Conservation (phyloP, 805 yeast species). For the Saccharomycopsis amapae region DNA sequence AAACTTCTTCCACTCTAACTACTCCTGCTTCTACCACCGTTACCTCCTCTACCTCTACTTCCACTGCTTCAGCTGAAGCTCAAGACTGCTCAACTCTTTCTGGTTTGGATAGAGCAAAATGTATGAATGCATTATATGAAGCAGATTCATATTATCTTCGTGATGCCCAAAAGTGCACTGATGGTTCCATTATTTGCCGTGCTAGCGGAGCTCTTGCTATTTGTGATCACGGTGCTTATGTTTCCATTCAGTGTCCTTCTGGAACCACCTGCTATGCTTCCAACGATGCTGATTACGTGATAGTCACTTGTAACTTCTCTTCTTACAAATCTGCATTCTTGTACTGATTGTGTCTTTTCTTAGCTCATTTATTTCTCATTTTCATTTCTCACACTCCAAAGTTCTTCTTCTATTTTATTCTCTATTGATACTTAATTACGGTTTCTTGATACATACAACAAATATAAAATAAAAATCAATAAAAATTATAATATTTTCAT, state of each 20-base stretch:
- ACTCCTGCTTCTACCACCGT: conserved; percentile 5
- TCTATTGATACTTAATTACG: too few relatives aligned
- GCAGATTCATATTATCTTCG: conserved; percentile 24
- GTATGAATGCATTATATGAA: conserved; percentile 42
- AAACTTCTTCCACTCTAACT: not conserved
- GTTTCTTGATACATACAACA: too few relatives aligned
- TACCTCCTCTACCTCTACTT: not conserved
- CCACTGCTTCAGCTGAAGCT: not conserved
- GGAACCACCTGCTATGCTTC: conserved; percentile 59
- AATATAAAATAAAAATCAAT: too few relatives aligned
- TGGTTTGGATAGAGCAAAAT: conserved; percentile 37
- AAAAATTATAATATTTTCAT: too few relatives aligned
- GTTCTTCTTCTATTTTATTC: too few relatives aligned
- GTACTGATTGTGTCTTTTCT: too few relatives aligned
- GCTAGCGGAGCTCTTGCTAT: conserved; percentile 45
- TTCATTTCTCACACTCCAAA: too few relatives aligned
- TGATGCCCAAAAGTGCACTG: conserved; percentile 31
- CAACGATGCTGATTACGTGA: conserved; percentile 33
- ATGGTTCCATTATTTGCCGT: conserved; percentile 48
- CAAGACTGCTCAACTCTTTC: conserved; percentile 24
- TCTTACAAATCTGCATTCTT: conserved; percentile 25
- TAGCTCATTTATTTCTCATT: too few relatives aligned
- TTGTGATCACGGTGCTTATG: conserved; percentile 56
- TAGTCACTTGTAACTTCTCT: conserved; percentile 42
- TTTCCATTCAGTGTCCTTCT: conserved; percentile 46